Conservation (phyloP, 352 stramenopile species). For the Phytophthora macrochlamydospora region DNA sequence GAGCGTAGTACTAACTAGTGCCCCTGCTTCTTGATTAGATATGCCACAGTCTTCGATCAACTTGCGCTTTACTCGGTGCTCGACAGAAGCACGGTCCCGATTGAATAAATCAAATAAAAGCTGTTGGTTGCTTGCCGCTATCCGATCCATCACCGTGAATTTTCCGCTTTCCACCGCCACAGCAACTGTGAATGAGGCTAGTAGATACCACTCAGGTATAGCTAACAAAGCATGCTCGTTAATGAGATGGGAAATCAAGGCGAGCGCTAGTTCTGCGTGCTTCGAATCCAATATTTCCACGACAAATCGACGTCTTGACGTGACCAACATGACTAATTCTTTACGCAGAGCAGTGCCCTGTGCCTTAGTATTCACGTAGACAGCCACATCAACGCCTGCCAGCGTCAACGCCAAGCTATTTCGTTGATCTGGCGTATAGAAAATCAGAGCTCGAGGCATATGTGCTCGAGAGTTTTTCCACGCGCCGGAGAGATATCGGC, state of each 20-base stretch:
- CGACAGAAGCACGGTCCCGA: not conserved
- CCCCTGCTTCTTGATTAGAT: conserved; percentile 12
- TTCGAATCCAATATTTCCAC: conserved; percentile 39
- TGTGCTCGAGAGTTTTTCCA: conserved; percentile 23
- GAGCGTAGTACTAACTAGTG: too few relatives aligned
- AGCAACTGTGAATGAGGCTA: conserved; percentile 40
- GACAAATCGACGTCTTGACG: conserved; percentile 46
- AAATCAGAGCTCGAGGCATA: conserved; percentile 26
- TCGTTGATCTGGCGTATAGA: conserved; percentile 16
- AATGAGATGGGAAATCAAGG: conserved; percentile 53
- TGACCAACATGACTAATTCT: conserved; percentile 32
- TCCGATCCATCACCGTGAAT: conserved; percentile 31
- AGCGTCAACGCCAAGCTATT: conserved; percentile 13
- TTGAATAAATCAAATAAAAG: too few relatives aligned
- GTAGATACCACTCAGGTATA: conserved; percentile 53
- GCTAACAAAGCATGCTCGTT: conserved; percentile 58
- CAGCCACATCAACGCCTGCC: conserved; percentile 18
- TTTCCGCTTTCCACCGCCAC: conserved; percentile 35
- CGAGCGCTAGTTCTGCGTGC: conserved; percentile 37
- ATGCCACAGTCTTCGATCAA: conserved; percentile 25
- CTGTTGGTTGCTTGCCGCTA: not conserved
- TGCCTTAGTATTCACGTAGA: conserved; percentile 10
- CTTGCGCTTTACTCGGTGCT: conserved; percentile 15
- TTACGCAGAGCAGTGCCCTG: conserved; percentile 17
- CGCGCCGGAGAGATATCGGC: conserved; percentile 21